These are phyloP conservation scores for Phycomyces blakesleeanus DNA, from an alignment of 192 early-diverging fungal genomes.

Conservation along the genomic window DNA sequence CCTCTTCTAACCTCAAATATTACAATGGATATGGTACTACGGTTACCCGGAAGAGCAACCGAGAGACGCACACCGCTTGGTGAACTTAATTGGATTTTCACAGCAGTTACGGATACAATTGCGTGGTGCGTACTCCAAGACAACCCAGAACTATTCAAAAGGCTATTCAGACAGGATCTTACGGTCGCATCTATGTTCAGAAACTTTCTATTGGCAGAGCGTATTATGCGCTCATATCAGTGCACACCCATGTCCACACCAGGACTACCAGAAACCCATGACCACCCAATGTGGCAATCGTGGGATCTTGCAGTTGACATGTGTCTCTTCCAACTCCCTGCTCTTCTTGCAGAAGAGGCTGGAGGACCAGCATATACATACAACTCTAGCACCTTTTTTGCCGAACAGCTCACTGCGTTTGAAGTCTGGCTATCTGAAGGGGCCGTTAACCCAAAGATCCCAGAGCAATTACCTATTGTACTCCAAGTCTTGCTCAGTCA, in stretches of 20 bases:
- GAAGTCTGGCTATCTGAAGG: slow-evolving; percentile 92
- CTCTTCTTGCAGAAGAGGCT: slow-evolving; percentile 51
- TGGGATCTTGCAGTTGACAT: slow-evolving; percentile 95
- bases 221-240: slow-evolving; percentile 92
- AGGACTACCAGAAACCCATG: slow-evolving; percentile 81
- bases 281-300: slow-evolving; percentile 94
- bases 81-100: slow-evolving; percentile 99
- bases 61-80: slow-evolving; percentile 93
- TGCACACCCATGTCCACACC: slow-evolving; percentile 91
- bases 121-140: slow-evolving; percentile 85
- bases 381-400: slow-evolving; percentile 84
- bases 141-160: slow-evolving; percentile 83
- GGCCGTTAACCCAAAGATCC: slow-evolving; percentile 72
- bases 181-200: slow-evolving; percentile 92
- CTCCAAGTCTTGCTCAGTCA: slow-evolving; percentile 95
- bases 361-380: slow-evolving; percentile 54
- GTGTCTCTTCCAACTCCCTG: slow-evolving; percentile 88
- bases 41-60: slow-evolving; percentile 81
- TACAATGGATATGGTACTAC: slow-evolving; percentile 82
- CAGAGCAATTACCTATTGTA: slow-evolving; percentile 93
- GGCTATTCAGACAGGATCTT: slow-evolving; percentile 89
- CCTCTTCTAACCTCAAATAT: slow-evolving; percentile 67
- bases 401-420: slow-evolving; percentile 96
- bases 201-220: slow-evolving; percentile 93
- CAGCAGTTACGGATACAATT: slow-evolving; percentile 96